phyloP scores from a whole-genome alignment of 805 yeast species.

The Candida ortonii region DNA sequence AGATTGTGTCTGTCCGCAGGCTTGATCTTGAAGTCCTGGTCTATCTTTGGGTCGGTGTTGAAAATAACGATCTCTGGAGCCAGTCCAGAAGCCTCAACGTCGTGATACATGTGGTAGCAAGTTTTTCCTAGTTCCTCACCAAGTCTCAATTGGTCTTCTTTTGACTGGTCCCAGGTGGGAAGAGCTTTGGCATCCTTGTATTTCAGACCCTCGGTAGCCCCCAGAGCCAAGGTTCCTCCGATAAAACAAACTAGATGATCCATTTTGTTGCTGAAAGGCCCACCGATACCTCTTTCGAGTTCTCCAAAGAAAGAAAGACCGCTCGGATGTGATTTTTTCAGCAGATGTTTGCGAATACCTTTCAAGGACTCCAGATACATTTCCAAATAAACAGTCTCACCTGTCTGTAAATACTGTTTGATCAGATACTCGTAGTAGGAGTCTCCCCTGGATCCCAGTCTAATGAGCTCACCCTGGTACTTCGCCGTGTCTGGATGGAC shows the following conservation, averaged over 20 bases:
- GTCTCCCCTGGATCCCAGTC: conserved; percentile 90
- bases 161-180: conserved; percentile 54
- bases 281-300: conserved; percentile 62
- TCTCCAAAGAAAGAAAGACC: conserved; percentile 74
- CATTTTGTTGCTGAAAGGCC: conserved; percentile 68
- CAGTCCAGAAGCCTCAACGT: conserved; percentile 67
- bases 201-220: conserved; percentile 77
- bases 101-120: conserved; percentile 82
- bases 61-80: conserved; percentile 89
- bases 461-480: conserved; percentile 60
- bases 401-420: conserved; percentile 81
- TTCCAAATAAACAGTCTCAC: conserved; percentile 61
- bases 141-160: conserved; percentile 61
- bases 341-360: conserved; percentile 70
- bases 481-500: conserved; percentile 72
- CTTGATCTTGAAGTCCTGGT: conserved; percentile 63
- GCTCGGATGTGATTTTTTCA: conserved; percentile 58
- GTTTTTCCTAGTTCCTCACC: conserved; percentile 76
- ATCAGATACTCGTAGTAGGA: conserved; percentile 87
- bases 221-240: conserved; percentile 85
- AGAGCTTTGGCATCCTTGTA: conserved; percentile 51
- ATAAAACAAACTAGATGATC: conserved; percentile 91
- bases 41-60: conserved; percentile 48
- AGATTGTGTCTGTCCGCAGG: conserved; percentile 75
- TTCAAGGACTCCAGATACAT: conserved; percentile 76